Percentiles rank a stretch among this genome's conserved stretches.
Conservation (phyloP, 2,329 filamentous ascomycete genomes). For the Fusarium sp. region DNA sequence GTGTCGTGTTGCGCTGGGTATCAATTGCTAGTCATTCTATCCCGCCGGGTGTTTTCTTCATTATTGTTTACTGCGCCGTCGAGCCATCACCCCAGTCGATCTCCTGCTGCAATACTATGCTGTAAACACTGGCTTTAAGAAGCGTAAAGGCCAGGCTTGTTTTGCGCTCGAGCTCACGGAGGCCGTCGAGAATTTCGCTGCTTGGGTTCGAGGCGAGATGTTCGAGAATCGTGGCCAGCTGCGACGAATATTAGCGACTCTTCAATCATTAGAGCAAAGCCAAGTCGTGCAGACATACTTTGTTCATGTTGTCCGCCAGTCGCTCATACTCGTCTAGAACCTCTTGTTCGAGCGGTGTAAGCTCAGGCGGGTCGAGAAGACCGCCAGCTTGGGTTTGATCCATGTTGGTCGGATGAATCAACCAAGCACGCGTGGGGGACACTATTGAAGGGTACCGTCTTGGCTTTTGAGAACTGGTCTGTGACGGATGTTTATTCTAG, state of each 20-base stretch:
- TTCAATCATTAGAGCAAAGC: background rate
- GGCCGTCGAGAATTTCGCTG: constrained; percentile 84
- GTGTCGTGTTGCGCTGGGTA: constrained; percentile 32
- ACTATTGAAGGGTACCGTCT: background rate
- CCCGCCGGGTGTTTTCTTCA: background rate
- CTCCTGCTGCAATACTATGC: constrained; percentile 98
- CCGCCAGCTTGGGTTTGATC: constrained; percentile 40
- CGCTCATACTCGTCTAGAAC: constrained; percentile 94
- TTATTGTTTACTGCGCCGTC: constrained; percentile 47
- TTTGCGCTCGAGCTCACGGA: constrained; percentile 91
- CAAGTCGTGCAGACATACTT: constrained; percentile 63
- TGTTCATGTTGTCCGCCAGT: constrained; percentile 90
- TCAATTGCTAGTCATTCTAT: constrained; percentile 26
- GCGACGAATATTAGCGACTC: constrained; percentile 3
- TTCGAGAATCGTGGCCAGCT: constrained; percentile 72
- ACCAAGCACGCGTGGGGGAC: background rate
- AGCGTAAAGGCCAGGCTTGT: constrained; percentile 95
- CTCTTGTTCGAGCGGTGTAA: constrained; percentile 89
- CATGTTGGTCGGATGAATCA: constrained; percentile 19
- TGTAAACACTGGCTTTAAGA: constrained; percentile 98
- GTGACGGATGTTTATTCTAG: constrained; percentile 14
- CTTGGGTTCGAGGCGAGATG: constrained; percentile 77
- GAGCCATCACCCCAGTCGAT: constrained; percentile 76
- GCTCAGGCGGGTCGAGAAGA: constrained; percentile 63
- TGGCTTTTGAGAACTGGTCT: background rate